These are phyloP conservation scores for Aspergillus oerlinghausenensis DNA, from an alignment of 2,329 filamentous ascomycete genomes.

Conservation along the genomic window DNA sequence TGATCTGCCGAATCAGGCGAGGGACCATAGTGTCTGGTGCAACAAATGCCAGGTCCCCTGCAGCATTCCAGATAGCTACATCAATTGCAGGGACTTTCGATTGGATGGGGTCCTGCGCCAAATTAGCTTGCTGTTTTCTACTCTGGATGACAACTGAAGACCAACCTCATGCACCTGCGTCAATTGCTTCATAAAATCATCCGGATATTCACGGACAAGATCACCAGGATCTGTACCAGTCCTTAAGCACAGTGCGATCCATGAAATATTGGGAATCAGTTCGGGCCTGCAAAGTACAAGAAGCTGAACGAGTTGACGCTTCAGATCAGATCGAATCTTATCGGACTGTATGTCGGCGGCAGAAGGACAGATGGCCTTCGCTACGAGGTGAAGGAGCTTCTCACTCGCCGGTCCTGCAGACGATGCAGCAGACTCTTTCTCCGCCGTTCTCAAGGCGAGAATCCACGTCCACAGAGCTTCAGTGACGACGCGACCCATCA, in stretches of 20 bases:
- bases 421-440: constrained; percentile 71
- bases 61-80: constrained; percentile 73
- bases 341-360: constrained; percentile 21
- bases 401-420: constrained; percentile 60
- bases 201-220: constrained; percentile 62
- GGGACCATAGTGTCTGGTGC: constrained; percentile 78
- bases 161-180: constrained; percentile 53
- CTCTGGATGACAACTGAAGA: constrained; percentile 8
- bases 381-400: constrained; percentile 55
- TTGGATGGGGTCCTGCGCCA: constrained; percentile 27
- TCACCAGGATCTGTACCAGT: constrained; percentile 77
- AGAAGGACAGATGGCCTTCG: constrained; percentile 42
- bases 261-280: constrained; percentile 70
- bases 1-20: constrained; percentile 68
- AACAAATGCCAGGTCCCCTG: constrained; percentile 89
- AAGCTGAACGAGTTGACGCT: constrained; percentile 69
- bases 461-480: constrained; percentile 78
- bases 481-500: constrained; percentile 61
- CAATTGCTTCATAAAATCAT: constrained; percentile 66
- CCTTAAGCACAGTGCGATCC: constrained; percentile 84
- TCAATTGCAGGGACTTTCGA: constrained; percentile 41
- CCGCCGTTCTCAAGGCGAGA: constrained; percentile 59
- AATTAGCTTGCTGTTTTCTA: constrained; percentile 1
- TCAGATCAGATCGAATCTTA: constrained; percentile 48
- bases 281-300: constrained; percentile 74